These are phyloP conservation scores for Leccinum angustisporum DNA, from an alignment of 1,284 basidiomycete species.

Conservation along the genomic window DNA sequence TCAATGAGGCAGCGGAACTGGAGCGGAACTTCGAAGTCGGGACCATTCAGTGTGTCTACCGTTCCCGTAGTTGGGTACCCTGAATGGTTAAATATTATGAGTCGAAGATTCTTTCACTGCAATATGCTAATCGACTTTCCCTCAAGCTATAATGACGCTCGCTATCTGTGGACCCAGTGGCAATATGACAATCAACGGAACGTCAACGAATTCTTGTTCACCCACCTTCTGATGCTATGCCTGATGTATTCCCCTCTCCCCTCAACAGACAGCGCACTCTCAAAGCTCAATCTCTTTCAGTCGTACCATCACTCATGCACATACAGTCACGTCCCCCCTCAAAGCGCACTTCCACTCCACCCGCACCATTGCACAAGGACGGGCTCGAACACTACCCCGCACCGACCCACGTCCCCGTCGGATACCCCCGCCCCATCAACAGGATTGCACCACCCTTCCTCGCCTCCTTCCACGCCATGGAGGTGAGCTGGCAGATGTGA, in stretches of 20 bases:
- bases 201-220: too few species aligned
- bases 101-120: too few species aligned
- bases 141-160: too few species aligned
- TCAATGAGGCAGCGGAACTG: too few species aligned
- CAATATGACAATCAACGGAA: too few species aligned
- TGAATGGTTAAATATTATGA: too few species aligned
- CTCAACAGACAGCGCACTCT: slow-evolving; percentile 57
- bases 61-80: too few species aligned
- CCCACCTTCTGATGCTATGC: too few species aligned
- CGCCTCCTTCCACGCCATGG: slow-evolving; percentile 48
- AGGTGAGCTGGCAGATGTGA: slow-evolving; percentile 67
- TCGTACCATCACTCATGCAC: slow-evolving; percentile 55
- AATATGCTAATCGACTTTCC: too few species aligned
- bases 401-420: slow-evolving; percentile 35
- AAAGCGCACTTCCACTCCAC: slow-evolving; percentile 19
- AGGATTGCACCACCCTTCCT: slow-evolving; percentile 56
- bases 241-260: slow-evolving; percentile 38
- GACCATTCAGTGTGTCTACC: too few species aligned
- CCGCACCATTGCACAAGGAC: slow-evolving; percentile 32
- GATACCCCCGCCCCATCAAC: slow-evolving; percentile 62
- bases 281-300: slow-evolving; percentile 61
- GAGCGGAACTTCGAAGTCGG: too few species aligned
- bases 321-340: slow-evolving; percentile 38
- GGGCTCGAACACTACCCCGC: slow-evolving; percentile 37
- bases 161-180: too few species aligned